Conservation (phyloP, 2,329 filamentous ascomycete species). For the Exophiala lecanii-corni region DNA sequence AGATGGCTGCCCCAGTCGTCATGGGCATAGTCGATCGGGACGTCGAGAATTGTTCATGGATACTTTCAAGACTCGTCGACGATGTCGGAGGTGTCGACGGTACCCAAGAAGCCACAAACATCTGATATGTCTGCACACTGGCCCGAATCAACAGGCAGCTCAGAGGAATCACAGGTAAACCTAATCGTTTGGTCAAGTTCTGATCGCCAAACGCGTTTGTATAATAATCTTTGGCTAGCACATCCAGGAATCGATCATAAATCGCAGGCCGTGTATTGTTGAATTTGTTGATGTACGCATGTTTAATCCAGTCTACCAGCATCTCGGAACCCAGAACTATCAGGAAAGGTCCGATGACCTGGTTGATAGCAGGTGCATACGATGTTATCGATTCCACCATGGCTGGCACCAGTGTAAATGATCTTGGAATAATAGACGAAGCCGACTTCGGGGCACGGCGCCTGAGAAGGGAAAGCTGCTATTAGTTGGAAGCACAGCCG, state of each 20-base stretch:
- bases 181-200: constrained; percentile 81
- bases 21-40: constrained; percentile 59
- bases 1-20: constrained; percentile 53
- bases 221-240: constrained; percentile 96
- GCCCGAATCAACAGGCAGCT: constrained; percentile 93
- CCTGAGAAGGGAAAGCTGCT: constrained; percentile 51
- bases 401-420: constrained; percentile 80
- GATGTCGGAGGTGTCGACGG: constrained; percentile 41
- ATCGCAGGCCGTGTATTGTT: constrained; percentile 92
- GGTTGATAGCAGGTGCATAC: constrained; percentile 52
- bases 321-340: constrained; percentile 95
- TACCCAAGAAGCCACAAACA: constrained; percentile 88
- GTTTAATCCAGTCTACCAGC: constrained; percentile 94
- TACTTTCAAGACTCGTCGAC: constrained; percentile 38
- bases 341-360: constrained; percentile 87
- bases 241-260: constrained; percentile 84
- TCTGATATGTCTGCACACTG: constrained; percentile 92
- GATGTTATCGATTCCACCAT: constrained; percentile 41
- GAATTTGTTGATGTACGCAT: constrained; percentile 97
- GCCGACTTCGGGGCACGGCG: constrained; percentile 47
- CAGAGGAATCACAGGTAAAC: constrained; percentile 84
- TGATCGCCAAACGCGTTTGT: constrained; percentile 90
- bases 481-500: constrained; percentile 38
- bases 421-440: constrained; percentile 76
- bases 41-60: constrained; percentile 50